Conservation (phyloP, 75 land plant species). For the Pinus albicaulis region DNA sequence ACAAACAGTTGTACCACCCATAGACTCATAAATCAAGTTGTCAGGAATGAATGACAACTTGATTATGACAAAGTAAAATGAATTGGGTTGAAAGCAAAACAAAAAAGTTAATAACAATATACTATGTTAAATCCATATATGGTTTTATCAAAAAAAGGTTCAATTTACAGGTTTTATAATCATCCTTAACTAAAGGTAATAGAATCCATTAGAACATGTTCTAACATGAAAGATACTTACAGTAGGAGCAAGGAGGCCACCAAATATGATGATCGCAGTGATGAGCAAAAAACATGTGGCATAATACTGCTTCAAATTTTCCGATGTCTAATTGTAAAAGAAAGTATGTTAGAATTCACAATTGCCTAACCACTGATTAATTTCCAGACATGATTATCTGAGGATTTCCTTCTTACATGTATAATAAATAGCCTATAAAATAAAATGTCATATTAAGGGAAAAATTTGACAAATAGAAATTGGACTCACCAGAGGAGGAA, state of each 20-base stretch:
- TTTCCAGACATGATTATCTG: neutral
- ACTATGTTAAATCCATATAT: neutral
- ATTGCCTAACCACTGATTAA: neutral
- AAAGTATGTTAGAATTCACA: neutral
- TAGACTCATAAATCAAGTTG: too few relatives aligned
- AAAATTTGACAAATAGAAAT: conserved; percentile 1
- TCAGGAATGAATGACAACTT: too few relatives aligned
- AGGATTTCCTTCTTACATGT: neutral
- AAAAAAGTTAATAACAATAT: too few relatives aligned
- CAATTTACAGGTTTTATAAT: neutral
- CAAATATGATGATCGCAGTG: conserved; percentile 83
- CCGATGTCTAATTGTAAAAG: conserved; percentile 53
- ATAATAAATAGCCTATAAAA: conserved; percentile 1
- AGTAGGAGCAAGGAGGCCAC: conserved; percentile 90
- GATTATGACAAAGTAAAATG: too few relatives aligned
- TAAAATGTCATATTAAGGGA: neutral
- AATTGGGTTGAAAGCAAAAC: too few relatives aligned
- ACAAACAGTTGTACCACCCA: too few relatives aligned
- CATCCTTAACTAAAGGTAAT: neutral
- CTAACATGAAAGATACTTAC: conserved; percentile 38
- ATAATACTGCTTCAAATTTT: conserved; percentile 78
- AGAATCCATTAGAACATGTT: neutral
- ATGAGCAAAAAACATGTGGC: conserved; percentile 80
- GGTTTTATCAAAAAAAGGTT: neutral
- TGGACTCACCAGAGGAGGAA: conserved; percentile 83